phyloP scores from a whole-genome alignment of 1,139 yeast genomes.

The Hyphopichia pseudoburtonii region DNA sequence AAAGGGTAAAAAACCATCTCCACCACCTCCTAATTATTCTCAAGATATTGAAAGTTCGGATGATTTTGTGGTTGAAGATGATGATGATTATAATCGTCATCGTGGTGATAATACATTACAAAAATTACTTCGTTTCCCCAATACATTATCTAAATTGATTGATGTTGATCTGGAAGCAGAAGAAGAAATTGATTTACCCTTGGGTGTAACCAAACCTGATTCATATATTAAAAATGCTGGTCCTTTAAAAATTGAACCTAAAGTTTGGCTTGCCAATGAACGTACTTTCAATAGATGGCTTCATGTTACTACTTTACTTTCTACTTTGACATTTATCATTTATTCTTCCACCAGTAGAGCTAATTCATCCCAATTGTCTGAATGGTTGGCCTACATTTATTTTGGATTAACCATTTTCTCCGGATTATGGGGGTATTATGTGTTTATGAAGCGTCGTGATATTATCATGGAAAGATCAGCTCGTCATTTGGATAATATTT shows the following conservation, averaged over 20 bases:
- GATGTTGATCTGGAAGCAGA: conserved; percentile 84
- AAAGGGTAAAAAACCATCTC: conserved; percentile 2
- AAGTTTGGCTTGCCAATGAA: conserved; percentile 98
- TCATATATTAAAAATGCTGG: conserved; percentile 83
- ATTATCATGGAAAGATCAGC: conserved; percentile 82
- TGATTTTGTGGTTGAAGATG: conserved; percentile 45
- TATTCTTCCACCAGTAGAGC: conserved; percentile 74
- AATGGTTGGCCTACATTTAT: conserved; percentile 70
- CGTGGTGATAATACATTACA: conserved; percentile 11
- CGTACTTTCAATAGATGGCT: conserved; percentile 97
- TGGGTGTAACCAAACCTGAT: conserved; percentile 84
- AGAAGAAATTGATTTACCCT: conserved; percentile 77
- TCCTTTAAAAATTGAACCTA: conserved; percentile 91
- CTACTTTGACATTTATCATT: conserved; percentile 84
- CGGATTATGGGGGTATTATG: conserved; percentile 86
- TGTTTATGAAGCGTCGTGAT: conserved; percentile 68
- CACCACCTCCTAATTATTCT: conserved; percentile 11
- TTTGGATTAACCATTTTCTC: conserved; percentile 79
- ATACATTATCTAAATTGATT: conserved; percentile 37
- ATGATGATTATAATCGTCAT: conserved; percentile 10
- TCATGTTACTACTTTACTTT: conserved; percentile 81
- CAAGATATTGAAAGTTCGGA: conserved; percentile 36
- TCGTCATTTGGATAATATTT: conserved; percentile 80
- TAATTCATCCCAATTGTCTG: conserved; percentile 56
- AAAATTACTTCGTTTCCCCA: conserved; percentile 27